phyloP scores from a whole-genome alignment of 768 basidiomycete genomes.

The Tricholoma matsutake region DNA sequence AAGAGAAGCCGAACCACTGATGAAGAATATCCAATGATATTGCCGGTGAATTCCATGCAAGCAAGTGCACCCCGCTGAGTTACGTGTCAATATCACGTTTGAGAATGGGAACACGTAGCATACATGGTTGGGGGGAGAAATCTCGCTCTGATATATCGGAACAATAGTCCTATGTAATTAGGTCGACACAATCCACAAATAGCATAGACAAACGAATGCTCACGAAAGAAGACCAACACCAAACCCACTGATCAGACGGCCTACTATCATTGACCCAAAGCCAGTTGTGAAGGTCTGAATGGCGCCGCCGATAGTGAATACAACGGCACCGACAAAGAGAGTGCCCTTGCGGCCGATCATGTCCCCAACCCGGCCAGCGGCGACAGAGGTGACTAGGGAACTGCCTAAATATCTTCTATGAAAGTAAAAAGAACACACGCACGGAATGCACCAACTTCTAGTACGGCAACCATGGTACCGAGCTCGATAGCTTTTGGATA shows the following conservation, averaged over 20 bases:
- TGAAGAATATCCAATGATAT: slow-evolving; percentile 85
- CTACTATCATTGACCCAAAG: slow-evolving; percentile 42
- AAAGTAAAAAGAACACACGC: slow-evolving; percentile 21
- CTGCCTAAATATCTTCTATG: not conserved
- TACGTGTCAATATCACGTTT: not conserved
- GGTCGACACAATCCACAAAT: not conserved
- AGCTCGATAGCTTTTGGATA: slow-evolving; percentile 69
- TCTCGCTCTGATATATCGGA: slow-evolving; percentile 94
- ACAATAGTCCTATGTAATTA: slow-evolving; percentile 76
- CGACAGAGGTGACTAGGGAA: slow-evolving; percentile 77
- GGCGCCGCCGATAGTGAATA: slow-evolving; percentile 74
- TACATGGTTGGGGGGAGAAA: slow-evolving; percentile 89
- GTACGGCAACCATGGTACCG: slow-evolving; percentile 95
- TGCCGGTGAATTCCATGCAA: slow-evolving; percentile 94
- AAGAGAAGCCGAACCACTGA: slow-evolving; percentile 64
- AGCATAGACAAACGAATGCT: slow-evolving; percentile 22
- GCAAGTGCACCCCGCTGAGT: slow-evolving; percentile 82
- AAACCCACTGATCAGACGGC: slow-evolving; percentile 67
- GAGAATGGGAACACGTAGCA: slow-evolving; percentile 17
- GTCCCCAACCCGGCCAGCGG: slow-evolving; percentile 81
- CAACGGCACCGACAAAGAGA: slow-evolving; percentile 65
- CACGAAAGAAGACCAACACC: slow-evolving; percentile 75
- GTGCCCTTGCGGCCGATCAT: slow-evolving; percentile 71
- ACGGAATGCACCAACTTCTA: slow-evolving; percentile 92
- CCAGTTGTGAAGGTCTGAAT: slow-evolving; percentile 65